A percentile compares a stretch with the other conserved stretches of the same genome.
phyloP scores from a whole-genome alignment of 169 alveolate species.

The Plasmodium cynomolgi region DNA sequence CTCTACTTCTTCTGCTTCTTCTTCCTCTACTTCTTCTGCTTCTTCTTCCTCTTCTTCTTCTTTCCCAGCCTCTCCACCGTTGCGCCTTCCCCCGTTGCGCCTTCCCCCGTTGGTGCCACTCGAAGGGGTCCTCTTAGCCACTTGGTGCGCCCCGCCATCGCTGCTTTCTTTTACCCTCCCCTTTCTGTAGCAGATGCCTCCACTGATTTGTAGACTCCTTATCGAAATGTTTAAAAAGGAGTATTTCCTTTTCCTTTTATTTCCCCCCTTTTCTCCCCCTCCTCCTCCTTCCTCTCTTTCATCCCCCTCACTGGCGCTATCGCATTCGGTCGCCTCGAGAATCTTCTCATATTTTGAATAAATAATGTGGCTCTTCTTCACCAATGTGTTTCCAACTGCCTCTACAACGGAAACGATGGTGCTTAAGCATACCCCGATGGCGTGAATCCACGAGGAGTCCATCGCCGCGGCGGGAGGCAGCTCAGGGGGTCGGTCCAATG shows the following conservation, averaged over 20 bases:
- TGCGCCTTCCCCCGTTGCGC: background rate
- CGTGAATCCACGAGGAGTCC: constrained; percentile 4
- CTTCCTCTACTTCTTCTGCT: too few relatives aligned
- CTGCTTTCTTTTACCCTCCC: background rate
- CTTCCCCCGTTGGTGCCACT: background rate
- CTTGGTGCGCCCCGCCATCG: background rate
- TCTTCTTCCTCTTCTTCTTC: background rate
- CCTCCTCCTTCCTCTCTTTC: background rate
- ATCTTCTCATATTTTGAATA: constrained; percentile 29
- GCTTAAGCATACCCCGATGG: constrained; percentile 19
- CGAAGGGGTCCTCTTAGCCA: background rate
- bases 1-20: too few relatives aligned
- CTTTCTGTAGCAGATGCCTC: background rate
- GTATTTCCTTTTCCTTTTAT: background rate
- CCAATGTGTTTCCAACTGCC: constrained; percentile 22
- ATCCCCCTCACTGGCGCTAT: background rate
- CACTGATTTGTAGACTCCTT: constrained; percentile 11
- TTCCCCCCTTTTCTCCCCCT: background rate
- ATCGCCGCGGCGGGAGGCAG: background rate
- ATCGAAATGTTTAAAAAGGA: constrained; percentile 50
- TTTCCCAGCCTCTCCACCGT: background rate
- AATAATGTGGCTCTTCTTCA: constrained; percentile 27
- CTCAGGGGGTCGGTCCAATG: background rate
- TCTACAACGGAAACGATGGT: constrained; percentile 5
- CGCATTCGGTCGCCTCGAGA: background rate